Conservation (phyloP, 1,284 basidiomycete genomes). For the Schizophyllum commune region DNA sequence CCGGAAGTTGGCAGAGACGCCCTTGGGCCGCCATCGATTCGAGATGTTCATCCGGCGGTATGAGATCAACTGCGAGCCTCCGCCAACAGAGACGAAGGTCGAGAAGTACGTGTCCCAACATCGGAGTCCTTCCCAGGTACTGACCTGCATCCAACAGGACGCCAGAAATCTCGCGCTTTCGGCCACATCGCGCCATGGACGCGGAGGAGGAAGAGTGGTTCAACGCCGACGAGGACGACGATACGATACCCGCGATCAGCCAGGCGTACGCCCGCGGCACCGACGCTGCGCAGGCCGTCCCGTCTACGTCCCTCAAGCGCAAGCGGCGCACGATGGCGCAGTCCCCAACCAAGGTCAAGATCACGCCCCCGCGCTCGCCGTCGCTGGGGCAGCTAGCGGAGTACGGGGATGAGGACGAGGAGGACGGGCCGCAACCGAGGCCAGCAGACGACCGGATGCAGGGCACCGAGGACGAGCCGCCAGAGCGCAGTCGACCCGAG, state of each 20-base stretch:
- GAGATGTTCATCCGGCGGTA: slow-evolving; percentile 69
- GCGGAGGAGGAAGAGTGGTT: slow-evolving; percentile 88
- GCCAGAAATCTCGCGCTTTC: slow-evolving; percentile 32
- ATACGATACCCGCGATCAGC: slow-evolving; percentile 32
- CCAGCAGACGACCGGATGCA: slow-evolving; percentile 23
- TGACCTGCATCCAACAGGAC: not conserved
- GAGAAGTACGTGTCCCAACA: slow-evolving; percentile 35
- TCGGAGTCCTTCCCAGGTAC: not conserved
- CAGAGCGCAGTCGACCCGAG: slow-evolving; percentile 34
- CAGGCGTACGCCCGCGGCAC: slow-evolving; percentile 22
- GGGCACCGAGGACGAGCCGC: slow-evolving; percentile 35
- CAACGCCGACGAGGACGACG: slow-evolving; percentile 70
- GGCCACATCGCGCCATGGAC: slow-evolving; percentile 47
- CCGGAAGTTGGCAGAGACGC: slow-evolving; percentile 53
- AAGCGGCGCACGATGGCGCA: slow-evolving; percentile 39
- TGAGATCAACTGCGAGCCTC: slow-evolving; percentile 90
- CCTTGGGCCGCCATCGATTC: slow-evolving; percentile 63
- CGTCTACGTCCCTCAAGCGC: slow-evolving; percentile 42
- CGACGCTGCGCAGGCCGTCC: slow-evolving; percentile 15
- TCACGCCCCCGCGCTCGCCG: slow-evolving; percentile 38
- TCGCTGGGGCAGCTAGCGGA: slow-evolving; percentile 57
- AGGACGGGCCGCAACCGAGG: slow-evolving; percentile 16
- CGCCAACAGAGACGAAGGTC: slow-evolving; percentile 45
- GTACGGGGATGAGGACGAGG: slow-evolving; percentile 62
- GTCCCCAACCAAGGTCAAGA: slow-evolving; percentile 13